Percentiles rank a stretch among this genome's conserved stretches.
These are phyloP conservation scores for Hygrocybe coccinea DNA, from an alignment of 768 basidiomycete species.

Conservation along the genomic window DNA sequence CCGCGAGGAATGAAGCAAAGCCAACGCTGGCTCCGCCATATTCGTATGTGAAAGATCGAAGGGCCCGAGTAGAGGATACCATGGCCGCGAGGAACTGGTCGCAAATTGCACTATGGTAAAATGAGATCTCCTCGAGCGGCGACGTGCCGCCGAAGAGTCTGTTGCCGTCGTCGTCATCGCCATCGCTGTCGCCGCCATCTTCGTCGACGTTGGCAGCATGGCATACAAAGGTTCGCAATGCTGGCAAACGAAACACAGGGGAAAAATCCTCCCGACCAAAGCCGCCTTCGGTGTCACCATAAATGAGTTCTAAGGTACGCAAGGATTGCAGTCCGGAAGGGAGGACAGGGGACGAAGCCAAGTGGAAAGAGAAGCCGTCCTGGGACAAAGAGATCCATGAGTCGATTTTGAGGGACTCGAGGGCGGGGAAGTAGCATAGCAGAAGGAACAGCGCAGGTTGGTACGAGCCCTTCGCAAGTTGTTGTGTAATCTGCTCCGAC, in stretches of 20 bases:
- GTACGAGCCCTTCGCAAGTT: too few species aligned
- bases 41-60: neutral
- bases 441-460: neutral
- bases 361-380: neutral
- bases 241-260: neutral
- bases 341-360: neutral
- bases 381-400: too few species aligned
- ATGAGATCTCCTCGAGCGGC: neutral
- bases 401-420: neutral
- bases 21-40: neutral
- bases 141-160: neutral
- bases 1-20: neutral
- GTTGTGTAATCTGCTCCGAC: neutral
- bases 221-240: neutral
- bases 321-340: neutral
- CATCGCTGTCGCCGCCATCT: neutral
- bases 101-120: neutral
- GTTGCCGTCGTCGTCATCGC: too few species aligned
- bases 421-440: neutral
- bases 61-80: neutral
- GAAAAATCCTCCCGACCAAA: neutral
- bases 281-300: neutral
- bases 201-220: neutral
- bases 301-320: neutral
- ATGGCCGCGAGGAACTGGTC: neutral